Evolutionary conservation across 148 eudicot genomes (phyloP), one percentile per base, ranked within the genome.

Genomic region (Rhododendron williamsianum): DNA sequence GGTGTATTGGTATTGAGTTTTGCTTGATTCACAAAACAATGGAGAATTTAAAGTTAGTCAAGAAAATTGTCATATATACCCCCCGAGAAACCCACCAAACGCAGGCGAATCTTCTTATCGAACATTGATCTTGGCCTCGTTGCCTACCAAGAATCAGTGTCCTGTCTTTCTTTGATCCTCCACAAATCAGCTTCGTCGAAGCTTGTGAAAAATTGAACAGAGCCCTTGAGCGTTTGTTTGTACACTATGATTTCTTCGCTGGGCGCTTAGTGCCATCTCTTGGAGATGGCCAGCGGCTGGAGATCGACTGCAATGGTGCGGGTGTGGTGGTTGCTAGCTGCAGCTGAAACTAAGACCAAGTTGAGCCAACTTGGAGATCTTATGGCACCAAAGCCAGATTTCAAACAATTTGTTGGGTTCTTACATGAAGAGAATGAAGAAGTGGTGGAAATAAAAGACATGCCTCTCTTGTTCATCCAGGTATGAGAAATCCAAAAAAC

Each of bases 401-500:
- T 65, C 2, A 87, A 78, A 51, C 85, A 87, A 15, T 87, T 87
- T 9, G 48, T 83, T 25, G 83, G 54, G 8, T 87, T 76, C 46
- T 13, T 87, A 30, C 83, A 23, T 52, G 83, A 77, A 78, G 79
- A 86, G 33, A 81, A 77, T 48, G 88, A 83, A 78, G 88, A 83
- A 8, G 36, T 4, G 19, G 16, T 83, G 71, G 58, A 65, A 33
- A 83, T 78, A 15, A 38, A 78, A 25, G 80, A 83, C 83, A 77
- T 83, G 86, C 86, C 88, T 63, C 88, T 87, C 25, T 69, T 87
- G 72, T 83, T 87, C 56, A 45, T 87, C 83, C 88, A 87, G 88
- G 86, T 87, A 54, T 18, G 43, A 41, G 43, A 41, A 41, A 41
- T 41, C 45, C 45, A 5, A 41, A 41, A 41, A 41, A 41, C 45